Percentiles rank a stretch among this genome's conserved stretches.
phyloP scores from a whole-genome alignment of 2,329 filamentous ascomycete species.

The Neofusicoccum parvum region DNA sequence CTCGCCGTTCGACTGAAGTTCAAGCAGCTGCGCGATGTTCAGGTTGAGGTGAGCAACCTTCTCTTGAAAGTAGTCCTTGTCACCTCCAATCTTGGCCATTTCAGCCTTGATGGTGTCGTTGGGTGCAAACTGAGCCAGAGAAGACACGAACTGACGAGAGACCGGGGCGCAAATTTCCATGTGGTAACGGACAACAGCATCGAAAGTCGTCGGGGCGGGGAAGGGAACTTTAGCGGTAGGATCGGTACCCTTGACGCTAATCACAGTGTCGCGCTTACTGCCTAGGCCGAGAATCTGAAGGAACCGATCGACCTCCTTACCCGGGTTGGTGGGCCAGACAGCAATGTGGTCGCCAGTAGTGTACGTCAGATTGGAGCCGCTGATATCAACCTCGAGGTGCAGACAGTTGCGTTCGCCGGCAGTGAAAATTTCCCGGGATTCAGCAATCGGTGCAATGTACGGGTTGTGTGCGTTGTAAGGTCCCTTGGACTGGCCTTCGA shows the following conservation, averaged over 20 bases:
- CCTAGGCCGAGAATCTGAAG: slow-evolving; percentile 74
- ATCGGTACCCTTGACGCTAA: slow-evolving; percentile 88
- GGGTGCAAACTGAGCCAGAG: slow-evolving; percentile 85
- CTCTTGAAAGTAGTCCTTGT: slow-evolving; percentile 94
- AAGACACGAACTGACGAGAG: slow-evolving; percentile 91
- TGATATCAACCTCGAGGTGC: slow-evolving; percentile 92
- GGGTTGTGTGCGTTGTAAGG: slow-evolving; percentile 97
- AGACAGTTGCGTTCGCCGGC: slow-evolving; percentile 92
- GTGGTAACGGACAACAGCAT: slow-evolving; percentile 90
- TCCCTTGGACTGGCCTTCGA: slow-evolving; percentile 79
- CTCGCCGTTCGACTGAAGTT: slow-evolving; percentile 70
- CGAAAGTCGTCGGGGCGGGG: slow-evolving; percentile 94
- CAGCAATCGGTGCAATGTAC: slow-evolving; percentile 89
- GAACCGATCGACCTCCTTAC: slow-evolving; percentile 88
- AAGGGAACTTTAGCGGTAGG: slow-evolving; percentile 97
- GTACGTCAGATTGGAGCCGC: slow-evolving; percentile 85
- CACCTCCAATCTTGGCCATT: slow-evolving; percentile 82
- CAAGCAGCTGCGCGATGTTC: slow-evolving; percentile 86
- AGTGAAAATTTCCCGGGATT: slow-evolving; percentile 88
- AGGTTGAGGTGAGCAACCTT: slow-evolving; percentile 79
- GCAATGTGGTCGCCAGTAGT: slow-evolving; percentile 97
- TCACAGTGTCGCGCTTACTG: slow-evolving; percentile 77
- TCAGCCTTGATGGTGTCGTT: slow-evolving; percentile 82
- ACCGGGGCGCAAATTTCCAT: slow-evolving; percentile 95
- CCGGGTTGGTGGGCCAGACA: slow-evolving; percentile 94